Evolutionary conservation across 2,329 filamentous ascomycete species (phyloP).

Genomic region (Penicillium sp.): DNA sequence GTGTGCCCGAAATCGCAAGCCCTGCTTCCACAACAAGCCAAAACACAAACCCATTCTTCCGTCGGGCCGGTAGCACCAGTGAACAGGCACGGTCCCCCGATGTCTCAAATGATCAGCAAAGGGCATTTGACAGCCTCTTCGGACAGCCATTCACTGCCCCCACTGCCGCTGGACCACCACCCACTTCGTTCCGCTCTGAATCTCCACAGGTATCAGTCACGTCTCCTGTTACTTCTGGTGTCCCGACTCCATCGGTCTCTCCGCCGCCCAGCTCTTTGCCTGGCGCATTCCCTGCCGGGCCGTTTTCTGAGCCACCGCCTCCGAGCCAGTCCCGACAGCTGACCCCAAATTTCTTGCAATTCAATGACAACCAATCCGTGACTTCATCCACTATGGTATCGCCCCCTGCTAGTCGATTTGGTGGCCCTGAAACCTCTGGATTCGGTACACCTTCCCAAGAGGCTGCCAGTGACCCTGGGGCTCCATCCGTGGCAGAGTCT

Average conservation of each 20-base stretch:
- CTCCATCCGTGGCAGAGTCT: constrained; percentile 25
- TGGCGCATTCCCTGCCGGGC: constrained; percentile 24
- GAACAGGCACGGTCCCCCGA: constrained; percentile 53
- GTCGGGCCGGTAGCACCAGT: constrained; percentile 51
- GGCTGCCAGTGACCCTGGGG: constrained; percentile 36
- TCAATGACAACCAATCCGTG: constrained; percentile 66
- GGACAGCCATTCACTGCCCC: constrained; percentile 62
- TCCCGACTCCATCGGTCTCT: constrained; percentile 62
- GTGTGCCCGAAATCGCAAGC: constrained; percentile 60
- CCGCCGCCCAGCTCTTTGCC: constrained; percentile 50
- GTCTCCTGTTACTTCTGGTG: constrained; percentile 49
- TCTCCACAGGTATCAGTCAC: constrained; percentile 44
- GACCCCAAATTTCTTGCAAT: constrained; percentile 71
- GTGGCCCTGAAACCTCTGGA: constrained; percentile 50
- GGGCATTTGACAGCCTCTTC: constrained; percentile 83
- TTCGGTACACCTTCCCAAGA: constrained; percentile 46
- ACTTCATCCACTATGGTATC: constrained; percentile 77
- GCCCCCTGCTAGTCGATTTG: constrained; percentile 66
- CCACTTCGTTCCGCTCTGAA: constrained; percentile 62
- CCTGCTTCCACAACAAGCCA: constrained; percentile 64
- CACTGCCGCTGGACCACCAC: constrained; percentile 46
- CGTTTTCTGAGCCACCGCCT: constrained; percentile 50
- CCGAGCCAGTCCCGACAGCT: constrained; percentile 74
- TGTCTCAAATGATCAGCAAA: constrained; percentile 53
- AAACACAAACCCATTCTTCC: constrained; percentile 94